phyloP scores from a whole-genome alignment of 495 filamentous ascomycete species.

The Ramalina intermedia region DNA sequence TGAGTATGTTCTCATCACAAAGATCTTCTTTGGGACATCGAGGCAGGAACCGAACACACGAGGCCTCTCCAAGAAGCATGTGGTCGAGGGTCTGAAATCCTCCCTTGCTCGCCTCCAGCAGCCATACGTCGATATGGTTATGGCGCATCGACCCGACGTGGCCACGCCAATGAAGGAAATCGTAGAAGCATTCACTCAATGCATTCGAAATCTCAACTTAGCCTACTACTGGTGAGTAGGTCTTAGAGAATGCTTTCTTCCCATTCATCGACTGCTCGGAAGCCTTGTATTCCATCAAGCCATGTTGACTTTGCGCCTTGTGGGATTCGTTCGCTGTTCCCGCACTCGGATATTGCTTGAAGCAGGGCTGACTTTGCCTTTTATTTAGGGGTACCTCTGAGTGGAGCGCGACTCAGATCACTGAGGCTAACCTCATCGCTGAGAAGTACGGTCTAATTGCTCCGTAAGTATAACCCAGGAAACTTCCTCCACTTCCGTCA shows the following conservation, averaged over 20 bases:
- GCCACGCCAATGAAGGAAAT: conserved; percentile 77
- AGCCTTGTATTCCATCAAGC: too few relatives aligned
- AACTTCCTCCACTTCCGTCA: too few relatives aligned
- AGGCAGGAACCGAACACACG: conserved; percentile 51
- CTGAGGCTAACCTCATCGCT: conserved; percentile 58
- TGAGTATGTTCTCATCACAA: conserved; percentile 24
- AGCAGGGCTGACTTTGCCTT: too few relatives aligned
- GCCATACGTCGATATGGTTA: conserved; percentile 61
- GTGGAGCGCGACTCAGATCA: conserved; percentile 73
- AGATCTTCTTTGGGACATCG: conserved; percentile 55
- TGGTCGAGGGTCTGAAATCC: conserved; percentile 53
- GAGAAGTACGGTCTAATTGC: conserved; percentile 64
- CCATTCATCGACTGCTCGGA: too few relatives aligned
- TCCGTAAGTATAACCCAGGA: conserved; percentile 22
- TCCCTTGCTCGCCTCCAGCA: conserved; percentile 57
- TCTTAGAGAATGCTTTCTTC: too few relatives aligned
- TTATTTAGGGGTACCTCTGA: conserved; percentile 51
- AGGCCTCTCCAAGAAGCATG: conserved; percentile 71
- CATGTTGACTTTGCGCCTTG: too few relatives aligned
- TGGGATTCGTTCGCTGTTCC: too few relatives aligned
- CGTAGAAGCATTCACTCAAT: conserved; percentile 71
- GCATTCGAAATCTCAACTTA: conserved; percentile 55
- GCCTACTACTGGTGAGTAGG: conserved; percentile 53
- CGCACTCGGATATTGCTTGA: too few relatives aligned
- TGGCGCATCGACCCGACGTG: conserved; percentile 72